Conservation (phyloP, 208 protist genomes). For the Crithidia sp. region DNA sequence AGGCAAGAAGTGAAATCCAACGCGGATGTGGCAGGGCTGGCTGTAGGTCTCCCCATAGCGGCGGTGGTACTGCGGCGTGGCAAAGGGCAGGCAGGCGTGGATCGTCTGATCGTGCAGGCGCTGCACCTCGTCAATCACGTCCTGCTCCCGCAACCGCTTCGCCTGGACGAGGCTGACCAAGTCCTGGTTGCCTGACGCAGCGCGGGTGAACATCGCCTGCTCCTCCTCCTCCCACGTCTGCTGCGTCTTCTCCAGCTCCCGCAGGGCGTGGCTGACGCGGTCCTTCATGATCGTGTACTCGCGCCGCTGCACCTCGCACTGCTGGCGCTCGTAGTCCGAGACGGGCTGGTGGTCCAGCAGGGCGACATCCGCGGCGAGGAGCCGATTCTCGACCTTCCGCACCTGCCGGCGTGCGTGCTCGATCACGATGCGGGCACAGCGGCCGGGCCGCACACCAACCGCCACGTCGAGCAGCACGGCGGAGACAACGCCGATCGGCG, state of each 20-base stretch:
- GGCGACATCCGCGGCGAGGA: slow-evolving; percentile 54
- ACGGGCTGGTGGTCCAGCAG: slow-evolving; percentile 34
- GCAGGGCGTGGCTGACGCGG: slow-evolving; percentile 49
- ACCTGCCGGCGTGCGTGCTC: slow-evolving; percentile 62
- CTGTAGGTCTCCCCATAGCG: slow-evolving; percentile 82
- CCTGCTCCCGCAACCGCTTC: slow-evolving; percentile 71
- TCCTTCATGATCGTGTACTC: slow-evolving; percentile 72
- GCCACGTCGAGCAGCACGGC: slow-evolving; percentile 76
- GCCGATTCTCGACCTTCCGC: slow-evolving; percentile 58
- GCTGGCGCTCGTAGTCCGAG: slow-evolving; percentile 5
- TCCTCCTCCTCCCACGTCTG: slow-evolving; percentile 71
- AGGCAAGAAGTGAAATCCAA: slow-evolving; percentile 76
- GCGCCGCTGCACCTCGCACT: slow-evolving; percentile 50
- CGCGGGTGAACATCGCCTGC: slow-evolving; percentile 52
- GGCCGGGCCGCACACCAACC: slow-evolving; percentile 76
- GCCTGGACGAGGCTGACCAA: slow-evolving; percentile 58
- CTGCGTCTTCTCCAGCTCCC: slow-evolving; percentile 45
- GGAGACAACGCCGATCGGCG: slow-evolving; percentile 59
- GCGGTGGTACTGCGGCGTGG: slow-evolving; percentile 86
- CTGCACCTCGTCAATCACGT: slow-evolving; percentile 73
- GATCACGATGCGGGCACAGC: slow-evolving; percentile 71
- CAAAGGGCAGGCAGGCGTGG: slow-evolving; percentile 79
- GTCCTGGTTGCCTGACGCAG: slow-evolving; percentile 50
- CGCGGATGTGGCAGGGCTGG: slow-evolving; percentile 80
- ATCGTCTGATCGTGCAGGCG: slow-evolving; percentile 66